Evolutionary conservation across 1,284 basidiomycete genomes (phyloP).

Genomic region (Cutaneotrichosporon sp.): DNA sequence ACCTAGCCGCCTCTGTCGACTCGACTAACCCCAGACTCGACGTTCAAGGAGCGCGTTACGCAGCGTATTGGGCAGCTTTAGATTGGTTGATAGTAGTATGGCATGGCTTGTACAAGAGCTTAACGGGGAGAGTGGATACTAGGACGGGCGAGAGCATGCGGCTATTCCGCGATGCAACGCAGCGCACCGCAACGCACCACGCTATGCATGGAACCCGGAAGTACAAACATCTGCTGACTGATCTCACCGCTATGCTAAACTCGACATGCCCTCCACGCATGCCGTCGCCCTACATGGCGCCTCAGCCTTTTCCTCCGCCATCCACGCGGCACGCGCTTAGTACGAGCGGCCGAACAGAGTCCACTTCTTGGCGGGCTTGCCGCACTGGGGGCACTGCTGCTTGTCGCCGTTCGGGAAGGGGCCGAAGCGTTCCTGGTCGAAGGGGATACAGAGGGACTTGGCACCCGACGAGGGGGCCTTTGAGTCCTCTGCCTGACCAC

Average conservation of each 20-base stretch:
- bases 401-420: conserved; percentile 62
- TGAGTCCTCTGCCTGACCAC: conserved; percentile 73
- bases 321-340: conserved; percentile 5
- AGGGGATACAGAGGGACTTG: conserved; percentile 95
- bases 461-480: conserved; percentile 96
- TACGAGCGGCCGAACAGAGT: conserved; percentile 72
- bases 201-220: conserved; percentile 6
- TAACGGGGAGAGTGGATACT: no score
- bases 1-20: background rate
- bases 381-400: conserved; percentile 80
- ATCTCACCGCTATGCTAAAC: background rate
- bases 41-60: conserved; percentile 73
- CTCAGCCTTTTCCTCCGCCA: background rate
- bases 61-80: conserved; percentile 59
- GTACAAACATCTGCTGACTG: conserved; percentile 3
- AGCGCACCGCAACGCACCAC: background rate
- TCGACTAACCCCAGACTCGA: conserved; percentile 57
- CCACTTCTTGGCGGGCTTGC: conserved; percentile 81
- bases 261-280: background rate
- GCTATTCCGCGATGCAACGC: no score
- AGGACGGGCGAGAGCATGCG: no score
- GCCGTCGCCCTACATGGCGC: no score
- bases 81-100: conserved; percentile 1
- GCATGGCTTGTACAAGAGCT: conserved; percentile 1
- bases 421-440: conserved; percentile 79